These are phyloP conservation scores for Colletotrichum costaricense DNA, from an alignment of 2,329 filamentous ascomycete genomes.

Conservation along the genomic window DNA sequence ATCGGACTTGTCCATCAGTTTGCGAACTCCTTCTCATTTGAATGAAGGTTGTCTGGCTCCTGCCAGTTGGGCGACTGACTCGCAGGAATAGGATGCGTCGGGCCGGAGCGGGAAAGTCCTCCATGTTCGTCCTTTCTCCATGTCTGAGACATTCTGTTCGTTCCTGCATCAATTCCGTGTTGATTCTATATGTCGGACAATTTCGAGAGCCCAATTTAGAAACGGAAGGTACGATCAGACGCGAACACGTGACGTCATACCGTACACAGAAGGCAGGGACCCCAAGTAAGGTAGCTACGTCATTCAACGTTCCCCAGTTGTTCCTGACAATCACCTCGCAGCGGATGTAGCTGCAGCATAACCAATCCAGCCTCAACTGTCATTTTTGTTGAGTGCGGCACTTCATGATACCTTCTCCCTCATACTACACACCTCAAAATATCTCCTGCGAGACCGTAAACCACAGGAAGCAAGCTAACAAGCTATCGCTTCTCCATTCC, in stretches of 20 bases:
- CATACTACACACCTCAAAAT: not conserved
- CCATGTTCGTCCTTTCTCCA: not conserved
- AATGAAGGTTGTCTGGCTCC: not conserved
- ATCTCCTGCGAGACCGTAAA: not conserved
- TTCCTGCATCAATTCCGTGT: no score
- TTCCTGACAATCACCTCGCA: constrained; percentile 12
- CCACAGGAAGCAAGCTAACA: not conserved
- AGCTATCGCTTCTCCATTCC: not conserved
- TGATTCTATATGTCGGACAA: no score
- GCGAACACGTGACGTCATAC: constrained; percentile 31
- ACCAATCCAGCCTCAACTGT: constrained; percentile 5
- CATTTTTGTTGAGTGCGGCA: constrained; percentile 8
- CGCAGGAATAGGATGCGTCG: not conserved
- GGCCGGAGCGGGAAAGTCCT: not conserved
- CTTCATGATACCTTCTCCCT: not conserved
- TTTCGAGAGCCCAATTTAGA: not conserved
- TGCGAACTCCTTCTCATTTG: not conserved
- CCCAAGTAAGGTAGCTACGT: constrained; percentile 16
- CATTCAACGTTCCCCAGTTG: constrained; percentile 26
- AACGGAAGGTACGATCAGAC: not conserved
- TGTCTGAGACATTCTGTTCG: not conserved
- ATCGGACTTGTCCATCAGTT: not conserved
- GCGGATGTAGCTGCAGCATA: not conserved
- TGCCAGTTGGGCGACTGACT: not conserved
- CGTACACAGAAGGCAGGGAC: not conserved